A percentile compares a stretch with the other conserved stretches of the same genome.
Evolutionary conservation across 352 stramenopile genomes (phyloP).

Genomic region (Phytophthora rubi): DNA sequence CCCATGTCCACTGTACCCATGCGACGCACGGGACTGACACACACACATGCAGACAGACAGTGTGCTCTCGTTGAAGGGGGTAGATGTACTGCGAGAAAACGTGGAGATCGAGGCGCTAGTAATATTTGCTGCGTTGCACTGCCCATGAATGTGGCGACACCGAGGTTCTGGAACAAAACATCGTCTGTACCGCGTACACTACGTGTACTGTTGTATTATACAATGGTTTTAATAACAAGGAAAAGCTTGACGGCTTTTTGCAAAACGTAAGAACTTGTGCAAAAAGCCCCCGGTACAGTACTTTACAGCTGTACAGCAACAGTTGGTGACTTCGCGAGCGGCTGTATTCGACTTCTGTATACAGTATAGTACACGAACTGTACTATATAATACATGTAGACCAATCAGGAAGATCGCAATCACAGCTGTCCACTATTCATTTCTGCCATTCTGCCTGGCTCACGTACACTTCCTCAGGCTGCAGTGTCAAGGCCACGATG

Average conservation of each 20-base stretch:
- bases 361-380: neutral
- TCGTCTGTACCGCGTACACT: neutral
- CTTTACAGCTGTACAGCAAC: neutral
- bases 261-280: too few relatives aligned
- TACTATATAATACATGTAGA: neutral
- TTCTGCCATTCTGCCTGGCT: slow-evolving; percentile 20
- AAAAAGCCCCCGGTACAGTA: too few relatives aligned
- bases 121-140: neutral
- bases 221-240: too few relatives aligned
- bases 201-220: too few relatives aligned
- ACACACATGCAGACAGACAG: too few relatives aligned
- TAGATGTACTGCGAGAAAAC: neutral
- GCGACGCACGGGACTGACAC: too few relatives aligned
- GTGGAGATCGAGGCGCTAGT: neutral
- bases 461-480: neutral
- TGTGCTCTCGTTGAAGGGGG: too few relatives aligned
- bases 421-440: slow-evolving; percentile 13
- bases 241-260: too few relatives aligned
- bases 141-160: neutral
- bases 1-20: too few relatives aligned
- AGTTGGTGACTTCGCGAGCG: neutral
- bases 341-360: neutral
- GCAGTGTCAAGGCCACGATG: neutral
- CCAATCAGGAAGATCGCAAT: neutral
- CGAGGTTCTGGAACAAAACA: neutral